phyloP scores from a whole-genome alignment of 2,329 filamentous ascomycete species.

The Juglanconis sp. region DNA sequence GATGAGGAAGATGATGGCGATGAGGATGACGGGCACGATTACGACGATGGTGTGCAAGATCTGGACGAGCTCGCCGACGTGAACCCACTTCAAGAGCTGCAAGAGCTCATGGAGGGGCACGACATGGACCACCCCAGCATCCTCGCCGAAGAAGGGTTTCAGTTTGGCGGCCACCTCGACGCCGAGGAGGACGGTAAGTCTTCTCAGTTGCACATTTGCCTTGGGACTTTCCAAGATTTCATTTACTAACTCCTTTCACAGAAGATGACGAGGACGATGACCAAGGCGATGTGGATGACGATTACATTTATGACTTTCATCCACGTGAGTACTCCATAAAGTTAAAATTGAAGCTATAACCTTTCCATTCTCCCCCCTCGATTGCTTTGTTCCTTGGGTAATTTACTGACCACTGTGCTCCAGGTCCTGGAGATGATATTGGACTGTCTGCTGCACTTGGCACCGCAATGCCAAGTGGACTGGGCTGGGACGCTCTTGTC shows the following conservation, averaged over 20 bases:
- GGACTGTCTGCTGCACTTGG: conserved; percentile 29
- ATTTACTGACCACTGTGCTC: conserved; percentile 1
- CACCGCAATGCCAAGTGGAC: conserved; percentile 38
- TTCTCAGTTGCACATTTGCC: background rate
- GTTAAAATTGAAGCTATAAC: background rate
- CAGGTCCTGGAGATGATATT: conserved; percentile 37
- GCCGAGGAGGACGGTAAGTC: conserved; percentile 61
- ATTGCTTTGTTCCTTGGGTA: background rate
- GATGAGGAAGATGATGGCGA: conserved; percentile 51
- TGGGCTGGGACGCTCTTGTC: conserved; percentile 57
- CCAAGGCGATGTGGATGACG: conserved; percentile 65
- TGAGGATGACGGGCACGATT: conserved; percentile 41
- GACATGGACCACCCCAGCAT: conserved; percentile 51
- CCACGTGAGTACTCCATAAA: conserved; percentile 42
- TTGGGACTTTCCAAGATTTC: background rate
- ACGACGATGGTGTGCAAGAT: conserved; percentile 54
- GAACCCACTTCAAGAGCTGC: conserved; percentile 36
- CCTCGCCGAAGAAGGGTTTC: conserved; percentile 15
- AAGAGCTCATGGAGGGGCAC: conserved; percentile 53
- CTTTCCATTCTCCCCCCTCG: background rate
- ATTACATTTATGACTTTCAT: conserved; percentile 58
- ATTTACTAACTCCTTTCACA: conserved; percentile 23
- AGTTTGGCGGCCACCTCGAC: conserved; percentile 35
- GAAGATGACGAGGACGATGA: conserved; percentile 66
- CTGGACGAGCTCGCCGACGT: conserved; percentile 45